Base-by-base conservation (phyloP, 2,329 filamentous ascomycete species). In the Colletotrichum aenigma region DNA sequence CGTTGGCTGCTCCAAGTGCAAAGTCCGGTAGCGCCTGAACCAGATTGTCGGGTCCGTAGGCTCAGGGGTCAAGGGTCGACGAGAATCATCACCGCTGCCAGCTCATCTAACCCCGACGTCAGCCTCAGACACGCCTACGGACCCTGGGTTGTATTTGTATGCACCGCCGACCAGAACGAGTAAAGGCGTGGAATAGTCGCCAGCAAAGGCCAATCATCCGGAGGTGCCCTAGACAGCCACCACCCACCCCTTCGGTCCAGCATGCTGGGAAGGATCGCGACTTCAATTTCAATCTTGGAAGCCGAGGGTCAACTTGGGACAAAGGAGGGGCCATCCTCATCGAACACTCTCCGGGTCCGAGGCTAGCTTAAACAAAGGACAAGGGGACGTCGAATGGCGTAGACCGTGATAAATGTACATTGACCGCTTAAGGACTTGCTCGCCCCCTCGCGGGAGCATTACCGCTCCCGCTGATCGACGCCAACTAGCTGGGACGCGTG, bases 51-150 rank as follows among this genome's bases (percentile, higher is more conserved):
- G 73, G 73, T 75, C 64, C 24, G 18, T 30, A 38, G 70, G 71
- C 64, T 36, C 70, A 73, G 73, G 73, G 73, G 73, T 73, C 73
- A 73, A 75, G 73, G 73, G 58, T 75, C 64, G 73, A 75, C n/a
- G 5, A 64, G 62, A n/a, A 43, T 68, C 73, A 75, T 21, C 73
- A 68, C 55, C 55, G 56, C 62, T 56, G 70, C 62, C 70, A 73
- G 34, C 64, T 73, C 73, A 73, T 75, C 56, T 73, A 68, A 73
- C 56, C 70, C 70, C 72, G 56, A 73, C 70, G 58, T 75, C 73
- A 75, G 64, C 73, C 70, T 75, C 69, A 73, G 64, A 73, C 73
- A 73, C 36, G 32, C 65, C 26, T 43, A 64, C 73, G 64, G 73
- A 68, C 52, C 70, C 70, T 73, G 64, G 64, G 43, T 56, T 43